Percentiles rank a stretch among this genome's conserved stretches.
These are phyloP conservation scores for Pascua guehoae DNA, from an alignment of 1,284 basidiomycete species.

Conservation along the genomic window DNA sequence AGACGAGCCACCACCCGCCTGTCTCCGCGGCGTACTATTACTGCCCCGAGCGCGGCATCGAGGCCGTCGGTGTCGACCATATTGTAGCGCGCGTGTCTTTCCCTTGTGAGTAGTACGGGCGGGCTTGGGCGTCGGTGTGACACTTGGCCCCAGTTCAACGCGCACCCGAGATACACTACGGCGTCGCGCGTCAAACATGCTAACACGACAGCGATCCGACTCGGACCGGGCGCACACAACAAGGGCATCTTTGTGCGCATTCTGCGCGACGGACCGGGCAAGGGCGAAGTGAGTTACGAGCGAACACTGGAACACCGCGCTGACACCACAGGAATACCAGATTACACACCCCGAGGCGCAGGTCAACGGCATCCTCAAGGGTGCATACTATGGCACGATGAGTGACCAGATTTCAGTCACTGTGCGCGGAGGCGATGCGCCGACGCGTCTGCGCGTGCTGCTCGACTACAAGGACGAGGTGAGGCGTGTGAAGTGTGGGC, in stretches of 20 bases:
- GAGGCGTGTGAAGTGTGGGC: slow-evolving; percentile 30
- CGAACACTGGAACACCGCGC: background rate
- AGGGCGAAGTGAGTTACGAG: slow-evolving; percentile 59
- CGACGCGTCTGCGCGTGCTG: slow-evolving; percentile 66
- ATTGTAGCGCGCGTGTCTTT: slow-evolving; percentile 86
- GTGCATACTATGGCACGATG: slow-evolving; percentile 70
- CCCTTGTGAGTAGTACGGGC: slow-evolving; percentile 56
- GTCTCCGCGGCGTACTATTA: slow-evolving; percentile 81
- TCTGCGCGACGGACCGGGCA: slow-evolving; percentile 64
- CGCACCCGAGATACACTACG: no score
- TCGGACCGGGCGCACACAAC: slow-evolving; percentile 76
- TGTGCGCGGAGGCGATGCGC: slow-evolving; percentile 64
- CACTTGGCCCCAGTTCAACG: no score
- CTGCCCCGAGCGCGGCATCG: slow-evolving; percentile 69
- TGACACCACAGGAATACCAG: slow-evolving; percentile 58
- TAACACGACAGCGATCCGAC: slow-evolving; percentile 58
- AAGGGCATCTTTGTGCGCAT: slow-evolving; percentile 82
- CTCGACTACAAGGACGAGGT: slow-evolving; percentile 97
- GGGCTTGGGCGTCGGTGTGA: background rate
- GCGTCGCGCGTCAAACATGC: background rate
- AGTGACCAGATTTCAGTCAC: slow-evolving; percentile 69
- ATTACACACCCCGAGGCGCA: slow-evolving; percentile 85
- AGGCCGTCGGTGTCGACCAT: slow-evolving; percentile 76
- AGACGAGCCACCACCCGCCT: slow-evolving; percentile 95
- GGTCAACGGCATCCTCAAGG: slow-evolving; percentile 85